Percentiles rank a stretch among this genome's conserved stretches.
These are phyloP conservation scores for Tolypocladium cylindrosporum DNA, from an alignment of 2,329 filamentous ascomycete species.

Conservation along the genomic window DNA sequence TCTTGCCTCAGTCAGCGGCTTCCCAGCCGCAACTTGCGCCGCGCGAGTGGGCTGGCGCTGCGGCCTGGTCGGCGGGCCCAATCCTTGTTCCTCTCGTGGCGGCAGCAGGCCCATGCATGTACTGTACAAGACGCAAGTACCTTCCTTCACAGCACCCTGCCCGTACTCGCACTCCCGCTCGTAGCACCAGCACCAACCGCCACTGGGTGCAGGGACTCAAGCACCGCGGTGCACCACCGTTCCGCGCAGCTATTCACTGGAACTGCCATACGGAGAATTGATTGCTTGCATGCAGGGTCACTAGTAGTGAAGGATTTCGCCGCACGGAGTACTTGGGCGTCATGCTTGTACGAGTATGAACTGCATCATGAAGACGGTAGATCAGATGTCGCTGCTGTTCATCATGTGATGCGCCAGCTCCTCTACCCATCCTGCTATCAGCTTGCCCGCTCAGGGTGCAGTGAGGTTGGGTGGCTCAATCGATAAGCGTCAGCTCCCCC, in stretches of 20 bases:
- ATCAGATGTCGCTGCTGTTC: not conserved
- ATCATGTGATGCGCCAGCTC: not conserved
- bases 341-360: not conserved
- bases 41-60: not conserved
- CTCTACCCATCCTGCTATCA: not conserved
- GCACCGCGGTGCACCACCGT: not conserved
- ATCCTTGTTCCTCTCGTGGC: not conserved
- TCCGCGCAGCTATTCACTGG: not conserved
- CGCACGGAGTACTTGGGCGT: not conserved
- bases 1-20: not conserved
- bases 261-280: slow-evolving; percentile 2
- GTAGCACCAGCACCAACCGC: not conserved
- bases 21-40: not conserved
- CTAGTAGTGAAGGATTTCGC: not conserved
- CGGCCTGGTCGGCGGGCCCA: not conserved
- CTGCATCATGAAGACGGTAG: not conserved
- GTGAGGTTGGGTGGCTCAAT: not conserved
- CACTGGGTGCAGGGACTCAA: not conserved
- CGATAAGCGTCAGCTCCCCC: not conserved
- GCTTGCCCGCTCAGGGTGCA: not conserved
- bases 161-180: not conserved
- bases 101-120: slow-evolving; percentile 1
- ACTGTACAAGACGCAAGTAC: not conserved
- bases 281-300: slow-evolving; percentile 2
- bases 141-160: not conserved